Evolutionary conservation across 768 basidiomycete species (phyloP), one percentile per base, ranked within the genome.

Genomic region (Hydnomerulius pinastri): DNA sequence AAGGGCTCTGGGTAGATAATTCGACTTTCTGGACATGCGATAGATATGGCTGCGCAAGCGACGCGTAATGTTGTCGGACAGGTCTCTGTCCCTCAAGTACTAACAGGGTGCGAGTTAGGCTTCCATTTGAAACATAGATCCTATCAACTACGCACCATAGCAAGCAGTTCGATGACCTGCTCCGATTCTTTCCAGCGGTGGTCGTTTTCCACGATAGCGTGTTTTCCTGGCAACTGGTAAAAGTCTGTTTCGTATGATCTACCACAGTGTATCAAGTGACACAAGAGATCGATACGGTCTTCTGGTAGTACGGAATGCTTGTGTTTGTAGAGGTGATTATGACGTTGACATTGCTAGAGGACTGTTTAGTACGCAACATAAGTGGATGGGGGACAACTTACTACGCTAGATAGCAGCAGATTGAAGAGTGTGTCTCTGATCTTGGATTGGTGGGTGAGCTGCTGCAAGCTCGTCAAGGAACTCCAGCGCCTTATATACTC

Each of bases 11-110:
- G 62, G 67, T 11, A 67, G 43, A 38, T 66, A 52, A 15, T 52
- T 56, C 4, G 53, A 67, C 33, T 67, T 67, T 39, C 65, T 65
- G 24, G 67, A 52, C 55, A 69, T 53, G 28, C 67, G 65, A 13
- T 66, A 62, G 28, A 65, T 56, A 28, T 41, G 46, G 29, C 60
- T 53, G 36, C 45, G 57, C 27, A 65, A 50, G 18, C 50, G 65
- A 44, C 32, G 50, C 15, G 1, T 7, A 4, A 56, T 39, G 4
- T 51, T 39, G 5, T 0, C 12, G 4, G 49, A 23, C 18, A 39
- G 40, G 18, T 1, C 1, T 17, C 38, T 20, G 21, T 41, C 18
- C 49, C 8, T 12, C 35, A 68, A 40, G 24, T 53, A 53, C 65
- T 67, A 32, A 10, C 20, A 17, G 21, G 6, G 4, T 13, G 13